A percentile compares a stretch with the other conserved stretches of the same genome.
Conservation (phyloP, 2,329 filamentous ascomycete species). For the Taxawa tesnikishii region DNA sequence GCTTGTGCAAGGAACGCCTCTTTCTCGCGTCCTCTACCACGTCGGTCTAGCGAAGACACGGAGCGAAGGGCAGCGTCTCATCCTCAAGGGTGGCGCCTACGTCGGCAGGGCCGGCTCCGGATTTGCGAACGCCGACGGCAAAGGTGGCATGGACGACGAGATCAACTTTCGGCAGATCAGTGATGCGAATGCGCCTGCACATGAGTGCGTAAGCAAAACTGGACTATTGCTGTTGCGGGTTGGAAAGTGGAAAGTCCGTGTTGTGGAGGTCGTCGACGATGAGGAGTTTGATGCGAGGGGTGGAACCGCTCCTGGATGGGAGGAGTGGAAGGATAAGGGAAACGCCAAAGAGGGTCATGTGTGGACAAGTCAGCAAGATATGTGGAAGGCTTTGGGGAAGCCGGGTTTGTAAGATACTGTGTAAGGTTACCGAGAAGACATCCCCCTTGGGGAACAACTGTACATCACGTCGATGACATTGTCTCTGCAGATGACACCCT, state of each 20-base stretch:
- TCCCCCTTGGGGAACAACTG: too few relatives aligned
- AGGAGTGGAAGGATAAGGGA: constrained; percentile 17
- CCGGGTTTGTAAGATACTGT: too few relatives aligned
- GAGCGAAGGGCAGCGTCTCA: constrained; percentile 16
- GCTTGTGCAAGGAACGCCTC: constrained; percentile 13
- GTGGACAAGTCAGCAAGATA: neutral
- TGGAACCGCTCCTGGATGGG: constrained; percentile 39
- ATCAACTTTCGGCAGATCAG: constrained; percentile 52
- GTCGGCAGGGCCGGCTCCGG: constrained; percentile 14
- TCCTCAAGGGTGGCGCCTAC: constrained; percentile 21
- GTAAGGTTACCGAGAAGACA: too few relatives aligned
- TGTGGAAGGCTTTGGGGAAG: too few relatives aligned
- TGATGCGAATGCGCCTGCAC: constrained; percentile 33
- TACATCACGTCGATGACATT: too few relatives aligned
- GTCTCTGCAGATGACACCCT: too few relatives aligned
- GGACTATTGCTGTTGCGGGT: constrained; percentile 41
- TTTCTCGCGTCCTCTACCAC: constrained; percentile 17
- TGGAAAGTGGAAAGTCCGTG: constrained; percentile 49
- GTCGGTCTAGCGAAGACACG: constrained; percentile 18
- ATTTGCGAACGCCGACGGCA: constrained; percentile 17
- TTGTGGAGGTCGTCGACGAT: constrained; percentile 43
- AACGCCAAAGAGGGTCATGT: neutral
- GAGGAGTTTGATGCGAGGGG: constrained; percentile 36
- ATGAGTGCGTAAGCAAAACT: neutral
- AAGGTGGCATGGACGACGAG: constrained; percentile 35